Base-by-base conservation (phyloP, 2,329 filamentous ascomycete genomes). In the Ophiostoma ips region DNA sequence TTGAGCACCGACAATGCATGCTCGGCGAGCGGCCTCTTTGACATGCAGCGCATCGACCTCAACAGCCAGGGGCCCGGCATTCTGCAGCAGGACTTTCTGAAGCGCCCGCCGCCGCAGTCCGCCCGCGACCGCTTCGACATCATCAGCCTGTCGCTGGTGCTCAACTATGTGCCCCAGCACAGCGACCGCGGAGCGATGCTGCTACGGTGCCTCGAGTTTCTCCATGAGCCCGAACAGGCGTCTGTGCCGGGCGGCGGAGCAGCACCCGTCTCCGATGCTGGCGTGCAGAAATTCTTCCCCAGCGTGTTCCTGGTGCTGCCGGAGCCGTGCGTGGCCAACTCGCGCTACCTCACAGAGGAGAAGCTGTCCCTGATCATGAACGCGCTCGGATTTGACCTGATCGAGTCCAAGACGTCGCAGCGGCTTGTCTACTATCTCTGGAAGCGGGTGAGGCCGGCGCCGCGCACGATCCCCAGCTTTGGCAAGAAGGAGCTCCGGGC, bases 371-470 rank as follows among this genome's bases (percentile, higher is more conserved):
- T 73, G 4, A 86, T 98, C 53, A 87, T 96, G 86, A 63, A 64
- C 3, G 77, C 75, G 45, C 65, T 98, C 35, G 89, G 90, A 1
- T 96, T 89, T 62, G 64, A 64, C 12, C 66, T 81, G 58, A 63
- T 74, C 10, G 70, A 77, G 58, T 75, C 71, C 56, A 95, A 94
- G 66, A 70, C 79, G 56, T 92, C 86, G 1, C 74, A 82, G 41
- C 94, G 95, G 65, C 70, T 98, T 47, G 79, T 87, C 19, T 96
- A 95, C 64, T 89, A 88, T 55, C 71, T 96, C n/a, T 95, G 89
- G 84, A 76, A 68, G 56, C 73, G 75, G 52, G 63, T 55, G 7
- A 57, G 57, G 10, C 51, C 49, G 7, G 33, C 53, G 19, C 56
- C 60, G 16, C 53, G 40, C 31, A 49, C 53, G 28, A 50, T 55